Conservation (phyloP, 306 rosid species). For the Castanea crenata region DNA sequence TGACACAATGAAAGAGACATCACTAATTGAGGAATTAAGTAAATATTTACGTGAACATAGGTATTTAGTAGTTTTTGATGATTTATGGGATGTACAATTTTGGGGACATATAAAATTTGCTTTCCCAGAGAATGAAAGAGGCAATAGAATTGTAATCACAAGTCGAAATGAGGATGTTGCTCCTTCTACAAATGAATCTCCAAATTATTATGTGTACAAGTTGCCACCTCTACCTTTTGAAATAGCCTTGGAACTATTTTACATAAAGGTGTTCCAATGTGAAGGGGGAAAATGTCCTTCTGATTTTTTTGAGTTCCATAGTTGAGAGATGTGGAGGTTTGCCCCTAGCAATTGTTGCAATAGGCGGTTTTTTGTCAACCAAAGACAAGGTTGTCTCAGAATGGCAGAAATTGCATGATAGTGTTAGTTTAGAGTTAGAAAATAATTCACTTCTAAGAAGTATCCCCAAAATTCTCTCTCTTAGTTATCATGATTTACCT, state of each 20-base stretch:
- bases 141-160: not conserved
- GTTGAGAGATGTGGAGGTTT: not conserved
- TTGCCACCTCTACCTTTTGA: not conserved
- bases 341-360: not conserved
- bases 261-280: not conserved
- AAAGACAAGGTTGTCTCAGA: not conserved
- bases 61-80: not conserved
- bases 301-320: not conserved
- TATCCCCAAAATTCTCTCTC: not conserved
- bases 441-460: not conserved
- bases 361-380: not conserved
- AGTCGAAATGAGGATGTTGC: not conserved
- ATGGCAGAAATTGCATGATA: not conserved
- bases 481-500: not conserved
- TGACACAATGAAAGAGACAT: not conserved
- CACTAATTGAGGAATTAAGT: not conserved
- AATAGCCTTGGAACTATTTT: not conserved
- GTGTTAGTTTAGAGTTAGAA: not conserved
- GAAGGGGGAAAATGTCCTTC: not conserved
- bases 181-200: not conserved
- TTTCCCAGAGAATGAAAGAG: not conserved
- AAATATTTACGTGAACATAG: not conserved
- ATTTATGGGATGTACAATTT: not conserved
- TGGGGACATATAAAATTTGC: not conserved
- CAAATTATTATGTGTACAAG: not conserved